These are phyloP conservation scores for Jaminaea rosea DNA, from an alignment of 1,284 basidiomycete genomes.

Conservation along the genomic window DNA sequence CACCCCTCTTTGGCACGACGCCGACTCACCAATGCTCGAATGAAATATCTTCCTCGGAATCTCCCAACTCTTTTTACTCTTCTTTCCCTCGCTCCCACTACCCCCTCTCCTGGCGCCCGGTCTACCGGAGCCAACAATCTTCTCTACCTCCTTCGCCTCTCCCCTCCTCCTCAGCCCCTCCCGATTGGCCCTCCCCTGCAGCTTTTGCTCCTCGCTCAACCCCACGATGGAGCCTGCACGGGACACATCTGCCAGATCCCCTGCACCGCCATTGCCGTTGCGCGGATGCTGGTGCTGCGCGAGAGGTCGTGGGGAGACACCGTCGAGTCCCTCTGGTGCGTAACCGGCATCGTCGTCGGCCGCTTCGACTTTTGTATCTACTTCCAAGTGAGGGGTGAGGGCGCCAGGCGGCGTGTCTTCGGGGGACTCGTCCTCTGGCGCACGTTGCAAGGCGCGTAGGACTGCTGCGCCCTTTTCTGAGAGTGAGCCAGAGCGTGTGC, in stretches of 20 bases:
- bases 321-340: background rate
- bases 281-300: too few relatives aligned
- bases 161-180: slow-evolving; percentile 5
- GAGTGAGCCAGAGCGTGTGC: background rate
- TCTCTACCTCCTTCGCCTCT: slow-evolving; percentile 9
- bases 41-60: slow-evolving; percentile 85
- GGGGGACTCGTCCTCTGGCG: slow-evolving; percentile 9
- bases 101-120: slow-evolving; percentile 11
- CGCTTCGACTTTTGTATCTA: slow-evolving; percentile 4
- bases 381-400: background rate
- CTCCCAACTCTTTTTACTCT: slow-evolving; percentile 52
- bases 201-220: slow-evolving; percentile 10
- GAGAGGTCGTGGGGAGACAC: too few relatives aligned
- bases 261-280: too few relatives aligned
- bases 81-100: slow-evolving; percentile 2
- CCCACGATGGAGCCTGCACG: background rate
- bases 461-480: slow-evolving; percentile 39
- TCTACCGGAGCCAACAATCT: slow-evolving; percentile 3
- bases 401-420: background rate
- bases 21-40: slow-evolving; percentile 66
- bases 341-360: slow-evolving; percentile 3
- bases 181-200: slow-evolving; percentile 9
- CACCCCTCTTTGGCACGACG: slow-evolving; percentile 1
- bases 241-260: background rate
- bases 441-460: slow-evolving; percentile 33